Evolutionary conservation across 805 yeast species (phyloP), one percentile per base, ranked within the genome.

Genomic region (Zygotorulaspora chibaensis): DNA sequence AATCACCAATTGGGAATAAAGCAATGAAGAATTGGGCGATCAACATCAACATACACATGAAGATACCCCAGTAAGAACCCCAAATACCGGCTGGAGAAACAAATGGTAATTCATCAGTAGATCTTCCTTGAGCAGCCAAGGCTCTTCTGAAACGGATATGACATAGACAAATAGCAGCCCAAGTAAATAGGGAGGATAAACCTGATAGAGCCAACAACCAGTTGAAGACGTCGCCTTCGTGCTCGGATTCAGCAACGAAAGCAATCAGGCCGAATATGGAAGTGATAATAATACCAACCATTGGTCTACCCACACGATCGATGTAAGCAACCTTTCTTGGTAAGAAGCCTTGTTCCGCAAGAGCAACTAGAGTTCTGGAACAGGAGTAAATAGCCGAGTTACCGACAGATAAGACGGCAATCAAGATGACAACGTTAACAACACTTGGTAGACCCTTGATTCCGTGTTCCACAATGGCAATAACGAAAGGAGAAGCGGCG

Each of bases 21-120:
- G 93, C 90, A 47, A 83, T 74, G 87, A 91, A 87, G 72, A 87
- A 85, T 68, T 85, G 90, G 26, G 89, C 87, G 46, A 77, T 69
- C 48, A 88, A 70, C 51, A 87, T 81, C 45, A 83, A 63, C 27
- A 75, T 31, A 62, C 81, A 81, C 59, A 88, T 66, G 20, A 66
- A 47, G 13, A 77, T 58, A 44, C 93, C 95, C 61, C 76, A 76
- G 49, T 61, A 63, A 0, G 95, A 82, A 39, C 95, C 95, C 54
- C 62, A 68, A 26, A 81, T 65, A 55, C 96, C 96, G 33, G 76
- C 70, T 47, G 80, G 83, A 3, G 95, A 75, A 38, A 70, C 72
- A 67, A 78, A 87, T 0, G 83, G 73, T 41, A 87, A 69, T 64
- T 87, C 93, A 47, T 77, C 79, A 8, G 81, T 69, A n/a, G 71